phyloP scores from a whole-genome alignment of 805 yeast species.

The Myxozyma geophila region DNA sequence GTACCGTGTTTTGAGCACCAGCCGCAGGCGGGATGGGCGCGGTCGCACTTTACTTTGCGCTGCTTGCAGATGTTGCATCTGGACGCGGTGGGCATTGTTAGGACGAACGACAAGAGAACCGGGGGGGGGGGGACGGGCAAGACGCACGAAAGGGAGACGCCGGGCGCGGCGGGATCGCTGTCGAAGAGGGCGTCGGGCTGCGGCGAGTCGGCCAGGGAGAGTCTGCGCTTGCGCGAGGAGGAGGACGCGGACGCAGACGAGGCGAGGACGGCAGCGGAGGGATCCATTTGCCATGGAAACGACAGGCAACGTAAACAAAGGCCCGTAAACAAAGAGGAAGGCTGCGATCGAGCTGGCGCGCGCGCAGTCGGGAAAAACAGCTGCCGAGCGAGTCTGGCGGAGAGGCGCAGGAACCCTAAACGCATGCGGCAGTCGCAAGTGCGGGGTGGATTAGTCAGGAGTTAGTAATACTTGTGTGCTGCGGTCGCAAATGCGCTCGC shows the following conservation, averaged over 20 bases:
- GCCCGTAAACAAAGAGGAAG: too few species aligned
- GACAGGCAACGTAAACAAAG: not conserved
- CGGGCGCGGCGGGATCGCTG: constrained; percentile 4
- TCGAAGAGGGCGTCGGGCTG: constrained; percentile 2
- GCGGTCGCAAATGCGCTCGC: too few species aligned
- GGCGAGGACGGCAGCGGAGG: too few species aligned
- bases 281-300: not conserved
- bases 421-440: not conserved
- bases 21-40: constrained; percentile 37
- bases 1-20: constrained; percentile 35
- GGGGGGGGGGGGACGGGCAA: not conserved
- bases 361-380: constrained; percentile 15
- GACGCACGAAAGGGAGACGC: constrained; percentile 21
- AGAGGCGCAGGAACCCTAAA: not conserved
- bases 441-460: not conserved
- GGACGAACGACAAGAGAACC: not conserved
- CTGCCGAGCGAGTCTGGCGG: not conserved
- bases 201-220: not conserved
- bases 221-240: not conserved
- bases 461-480: not conserved
- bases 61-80: constrained; percentile 38
- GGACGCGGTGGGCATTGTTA: not conserved
- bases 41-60: constrained; percentile 38
- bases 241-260: too few species aligned
- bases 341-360: too few species aligned